Base-by-base conservation (phyloP, 2,329 filamentous ascomycete genomes). In the Sphaerulina vaccinii region DNA sequence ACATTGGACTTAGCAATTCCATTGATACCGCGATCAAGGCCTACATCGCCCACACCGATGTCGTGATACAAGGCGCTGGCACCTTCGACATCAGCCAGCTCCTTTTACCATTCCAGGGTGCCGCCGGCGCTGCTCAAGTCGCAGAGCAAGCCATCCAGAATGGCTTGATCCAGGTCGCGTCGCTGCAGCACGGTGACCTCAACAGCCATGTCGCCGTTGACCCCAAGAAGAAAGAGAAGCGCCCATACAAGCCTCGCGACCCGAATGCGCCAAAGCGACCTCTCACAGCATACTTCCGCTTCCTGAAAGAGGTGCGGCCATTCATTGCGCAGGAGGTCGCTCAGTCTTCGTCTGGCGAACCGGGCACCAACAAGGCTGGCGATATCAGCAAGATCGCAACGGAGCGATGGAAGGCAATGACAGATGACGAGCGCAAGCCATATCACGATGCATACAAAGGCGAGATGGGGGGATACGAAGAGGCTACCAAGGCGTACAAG, bases 231-330 rank as follows among this genome's bases (percentile, higher is more conserved):
- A 58, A 59, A 50, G 61, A 61, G 57, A 70, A 68, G 55, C 65
- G 67, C 27, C 59, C 60, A 24, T 67, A 88, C 66, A 78, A 76
- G 67, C 69, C 71, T 41, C 74, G 70, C 60, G 92, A 97, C 70
- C 91, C 91, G 62, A 95, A 96, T 71, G 91, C 91, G 5, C 92
- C 92, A 54, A 97, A 96, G 82, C 85, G 91, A 44, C 91, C 92
- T 7, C 73, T 96, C 67, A 97, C 92, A 5, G 90, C 92, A 2
- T 96, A 95, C 77, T 96, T 97, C 78, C 77, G 96, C 55, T 97
- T 90, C 77, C 90, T 95, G 79, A 87, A 95, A 71, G 86, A 87
- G 59, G 90, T 90, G 59, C 87, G 93, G 43, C 81, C 85, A 45
- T 86, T 88, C 68, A 93, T 97, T 62, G 86, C 88, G 51, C 65